These are phyloP conservation scores for Podaxis sp. DNA, from an alignment of 768 basidiomycete genomes.

Conservation along the genomic window DNA sequence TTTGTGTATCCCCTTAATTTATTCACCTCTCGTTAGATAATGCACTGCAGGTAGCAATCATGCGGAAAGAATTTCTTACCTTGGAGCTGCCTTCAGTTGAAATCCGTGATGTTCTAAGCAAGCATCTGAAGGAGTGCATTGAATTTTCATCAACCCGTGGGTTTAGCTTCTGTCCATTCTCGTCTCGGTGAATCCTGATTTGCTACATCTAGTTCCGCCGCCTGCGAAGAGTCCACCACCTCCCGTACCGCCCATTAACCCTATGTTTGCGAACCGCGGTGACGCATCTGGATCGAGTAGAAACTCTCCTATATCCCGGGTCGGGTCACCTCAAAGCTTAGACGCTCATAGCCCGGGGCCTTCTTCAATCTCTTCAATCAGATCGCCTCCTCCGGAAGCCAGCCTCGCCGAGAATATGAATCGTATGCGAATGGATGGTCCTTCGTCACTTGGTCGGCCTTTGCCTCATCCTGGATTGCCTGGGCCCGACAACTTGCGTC, in stretches of 20 bases:
- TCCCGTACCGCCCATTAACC: constrained; percentile 54
- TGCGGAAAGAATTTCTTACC: constrained; percentile 83
- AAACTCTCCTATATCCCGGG: constrained; percentile 7
- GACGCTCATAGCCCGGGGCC: constrained; percentile 17
- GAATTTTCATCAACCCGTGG: constrained; percentile 74
- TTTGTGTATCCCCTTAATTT: not conserved
- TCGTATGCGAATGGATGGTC: constrained; percentile 14
- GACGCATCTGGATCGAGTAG: constrained; percentile 4
- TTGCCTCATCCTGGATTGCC: constrained; percentile 14
- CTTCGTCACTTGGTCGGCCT: constrained; percentile 2
- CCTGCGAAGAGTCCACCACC: constrained; percentile 66
- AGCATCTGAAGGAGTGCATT: constrained; percentile 81
- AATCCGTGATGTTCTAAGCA: constrained; percentile 60
- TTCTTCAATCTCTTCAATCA: constrained; percentile 8
- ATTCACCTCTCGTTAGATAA: constrained; percentile 47
- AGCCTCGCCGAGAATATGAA: constrained; percentile 12
- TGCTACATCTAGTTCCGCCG: constrained; percentile 44
- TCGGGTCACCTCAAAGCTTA: constrained; percentile 16
- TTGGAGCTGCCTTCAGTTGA: constrained; percentile 61
- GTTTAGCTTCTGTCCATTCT: constrained; percentile 29
- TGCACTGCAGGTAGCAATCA: constrained; percentile 73
- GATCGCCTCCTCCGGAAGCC: constrained; percentile 13
- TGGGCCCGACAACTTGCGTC: constrained; percentile 19
- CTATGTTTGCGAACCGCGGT: constrained; percentile 20
- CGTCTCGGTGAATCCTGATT: not conserved